Evolutionary conservation across 805 yeast genomes (phyloP).

Genomic region (Yarrowia yakushimensis): DNA sequence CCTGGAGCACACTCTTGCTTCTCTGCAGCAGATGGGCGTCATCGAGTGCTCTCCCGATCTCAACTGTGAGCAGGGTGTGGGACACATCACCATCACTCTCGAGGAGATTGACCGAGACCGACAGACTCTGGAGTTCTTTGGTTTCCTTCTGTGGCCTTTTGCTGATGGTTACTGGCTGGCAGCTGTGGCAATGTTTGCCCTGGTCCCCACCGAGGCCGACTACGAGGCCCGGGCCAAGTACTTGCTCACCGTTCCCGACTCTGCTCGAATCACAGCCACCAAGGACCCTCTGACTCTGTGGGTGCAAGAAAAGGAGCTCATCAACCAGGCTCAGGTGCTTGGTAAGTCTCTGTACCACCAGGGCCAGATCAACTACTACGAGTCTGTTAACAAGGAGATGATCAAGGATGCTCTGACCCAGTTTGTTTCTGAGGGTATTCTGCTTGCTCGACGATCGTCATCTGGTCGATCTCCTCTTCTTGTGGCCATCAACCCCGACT

Average conservation of each 20-base stretch:
- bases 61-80: conserved; percentile 28
- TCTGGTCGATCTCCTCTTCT: conserved; percentile 16
- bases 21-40: conserved; percentile 36
- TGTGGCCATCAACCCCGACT: conserved; percentile 16
- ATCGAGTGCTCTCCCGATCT: conserved; percentile 30
- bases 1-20: conserved; percentile 35
- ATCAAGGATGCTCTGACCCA: conserved; percentile 39
- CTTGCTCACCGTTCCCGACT: neutral
- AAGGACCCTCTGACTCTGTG: conserved; percentile 31
- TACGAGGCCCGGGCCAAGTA: conserved; percentile 11
- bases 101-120: conserved; percentile 32
- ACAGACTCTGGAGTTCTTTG: conserved; percentile 42
- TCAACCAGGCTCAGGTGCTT: conserved; percentile 39
- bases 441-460: conserved; percentile 27
- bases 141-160: conserved; percentile 45
- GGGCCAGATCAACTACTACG: conserved; percentile 42
- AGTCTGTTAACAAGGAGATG: conserved; percentile 43
- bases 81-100: conserved; percentile 18
- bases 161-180: conserved; percentile 46
- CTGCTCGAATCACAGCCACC: neutral
- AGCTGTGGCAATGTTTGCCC: conserved; percentile 38
- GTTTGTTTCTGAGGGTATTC: conserved; percentile 38
- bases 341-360: conserved; percentile 45
- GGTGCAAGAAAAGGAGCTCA: conserved; percentile 37
- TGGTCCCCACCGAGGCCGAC: conserved; percentile 34